Evolutionary conservation across 345 rosid species (phyloP).

Genomic region (Sonneratia alba): DNA sequence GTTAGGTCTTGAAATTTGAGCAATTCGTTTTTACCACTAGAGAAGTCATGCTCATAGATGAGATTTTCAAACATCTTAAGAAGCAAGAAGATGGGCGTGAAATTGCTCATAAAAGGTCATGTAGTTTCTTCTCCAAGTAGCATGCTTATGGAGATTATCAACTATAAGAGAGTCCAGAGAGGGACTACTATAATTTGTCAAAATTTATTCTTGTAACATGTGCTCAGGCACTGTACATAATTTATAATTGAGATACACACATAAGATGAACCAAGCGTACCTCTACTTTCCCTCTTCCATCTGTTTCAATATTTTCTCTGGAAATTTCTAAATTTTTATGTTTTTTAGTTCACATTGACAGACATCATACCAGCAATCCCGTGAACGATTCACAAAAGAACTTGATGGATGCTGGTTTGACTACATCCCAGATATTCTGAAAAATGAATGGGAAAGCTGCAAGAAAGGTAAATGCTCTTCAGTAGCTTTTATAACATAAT

Average conservation of each 20-base stretch:
- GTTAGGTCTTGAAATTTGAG: not conserved
- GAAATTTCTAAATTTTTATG: conserved; percentile 48
- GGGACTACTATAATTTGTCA: not conserved
- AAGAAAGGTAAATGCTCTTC: conserved; percentile 25
- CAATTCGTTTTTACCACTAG: not conserved
- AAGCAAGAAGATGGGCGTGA: not conserved
- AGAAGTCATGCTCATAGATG: not conserved
- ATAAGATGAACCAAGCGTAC: not conserved
- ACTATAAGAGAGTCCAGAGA: not conserved
- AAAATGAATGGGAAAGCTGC: conserved; percentile 40
- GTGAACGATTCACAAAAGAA: conserved; percentile 34
- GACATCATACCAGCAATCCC: conserved; percentile 39
- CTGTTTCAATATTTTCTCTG: conserved; percentile 1
- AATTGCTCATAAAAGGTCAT: not conserved
- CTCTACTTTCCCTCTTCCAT: not conserved
- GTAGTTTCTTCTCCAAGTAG: not conserved
- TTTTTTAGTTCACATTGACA: conserved; percentile 55
- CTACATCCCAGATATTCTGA: conserved; percentile 32
- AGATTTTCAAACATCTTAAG: not conserved
- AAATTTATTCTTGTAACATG: not conserved
- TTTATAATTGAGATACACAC: not conserved
- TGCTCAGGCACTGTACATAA: not conserved
- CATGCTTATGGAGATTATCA: not conserved
- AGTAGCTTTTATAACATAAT: not conserved
- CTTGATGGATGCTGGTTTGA: conserved; percentile 62